These are phyloP conservation scores for Coniella vitis DNA, from an alignment of 2,329 filamentous ascomycete species.

Conservation along the genomic window DNA sequence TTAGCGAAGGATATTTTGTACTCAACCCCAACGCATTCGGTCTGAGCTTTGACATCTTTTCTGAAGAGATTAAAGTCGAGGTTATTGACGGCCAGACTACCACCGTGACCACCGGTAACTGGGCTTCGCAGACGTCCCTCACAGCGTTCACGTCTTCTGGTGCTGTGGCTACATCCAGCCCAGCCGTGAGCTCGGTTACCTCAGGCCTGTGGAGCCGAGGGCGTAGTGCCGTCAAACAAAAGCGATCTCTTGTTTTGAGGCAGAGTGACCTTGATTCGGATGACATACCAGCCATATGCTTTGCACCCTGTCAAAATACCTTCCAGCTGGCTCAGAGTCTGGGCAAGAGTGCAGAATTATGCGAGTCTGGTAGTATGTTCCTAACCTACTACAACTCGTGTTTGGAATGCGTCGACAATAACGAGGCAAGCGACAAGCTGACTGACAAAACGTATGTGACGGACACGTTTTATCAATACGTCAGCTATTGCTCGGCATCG, in stretches of 20 bases:
- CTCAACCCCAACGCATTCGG: conserved; percentile 58
- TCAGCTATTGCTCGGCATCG: conserved; percentile 36
- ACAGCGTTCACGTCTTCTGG: conserved; percentile 29
- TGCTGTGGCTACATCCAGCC: conserved; percentile 6
- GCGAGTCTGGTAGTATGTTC: conserved; percentile 37
- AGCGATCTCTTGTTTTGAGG: conserved; percentile 18
- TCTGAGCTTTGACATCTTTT: conserved; percentile 56
- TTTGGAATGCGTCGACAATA: conserved; percentile 31
- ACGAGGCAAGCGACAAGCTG: conserved; percentile 22
- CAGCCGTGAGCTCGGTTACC: conserved; percentile 12
- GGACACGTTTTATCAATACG: conserved; percentile 35
- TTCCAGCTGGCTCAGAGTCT: conserved; percentile 36
- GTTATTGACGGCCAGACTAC: conserved; percentile 30
- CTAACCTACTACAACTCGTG: conserved; percentile 30
- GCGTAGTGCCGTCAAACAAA: conserved; percentile 9
- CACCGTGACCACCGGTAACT: conserved; percentile 49
- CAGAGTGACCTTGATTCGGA: conserved; percentile 32
- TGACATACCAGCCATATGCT: conserved; percentile 43
- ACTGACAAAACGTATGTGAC: conserved; percentile 29
- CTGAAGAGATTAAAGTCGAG: conserved; percentile 32
- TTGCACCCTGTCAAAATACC: conserved; percentile 43
- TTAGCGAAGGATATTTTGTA: conserved; percentile 54
- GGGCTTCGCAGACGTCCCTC: conserved; percentile 44
- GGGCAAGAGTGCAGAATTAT: conserved; percentile 44
- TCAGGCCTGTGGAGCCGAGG: conserved; percentile 14